phyloP scores from a whole-genome alignment of 2,329 filamentous ascomycete genomes.

The Fusarium coffeatum region DNA sequence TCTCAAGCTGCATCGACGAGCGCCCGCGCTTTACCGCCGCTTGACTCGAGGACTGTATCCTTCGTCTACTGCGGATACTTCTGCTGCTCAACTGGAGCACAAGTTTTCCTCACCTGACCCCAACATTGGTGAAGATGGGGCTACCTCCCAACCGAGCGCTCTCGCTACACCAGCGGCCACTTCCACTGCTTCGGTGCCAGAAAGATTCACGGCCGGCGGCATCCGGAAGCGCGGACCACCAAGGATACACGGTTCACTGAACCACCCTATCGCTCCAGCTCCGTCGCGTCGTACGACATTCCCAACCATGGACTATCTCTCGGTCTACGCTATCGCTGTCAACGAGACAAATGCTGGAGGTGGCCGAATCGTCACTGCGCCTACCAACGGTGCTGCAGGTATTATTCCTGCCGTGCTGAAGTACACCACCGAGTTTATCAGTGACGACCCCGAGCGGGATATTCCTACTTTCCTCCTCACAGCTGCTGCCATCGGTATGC shows the following conservation, averaged over 20 bases:
- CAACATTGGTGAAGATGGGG: conserved; percentile 16
- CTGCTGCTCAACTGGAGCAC: conserved; percentile 23
- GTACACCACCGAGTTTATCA: conserved; percentile 62
- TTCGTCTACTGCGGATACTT: conserved; percentile 35
- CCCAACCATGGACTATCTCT: conserved; percentile 63
- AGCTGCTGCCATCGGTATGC: conserved; percentile 63
- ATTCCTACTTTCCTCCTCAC: conserved; percentile 62
- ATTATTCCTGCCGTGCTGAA: conserved; percentile 64
- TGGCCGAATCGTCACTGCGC: conserved; percentile 63
- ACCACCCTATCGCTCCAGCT: conserved; percentile 60
- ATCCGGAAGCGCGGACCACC: conserved; percentile 49
- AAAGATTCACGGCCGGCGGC: conserved; percentile 8
- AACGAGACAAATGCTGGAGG: conserved; percentile 65
- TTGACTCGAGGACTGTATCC: conserved; percentile 61
- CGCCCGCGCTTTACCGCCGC: conserved; percentile 58
- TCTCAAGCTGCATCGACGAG: conserved; percentile 60
- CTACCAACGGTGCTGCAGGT: conserved; percentile 63
- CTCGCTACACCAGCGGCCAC: neutral
- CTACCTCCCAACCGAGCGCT: conserved; percentile 2
- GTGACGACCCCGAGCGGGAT: conserved; percentile 62
- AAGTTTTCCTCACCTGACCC: conserved; percentile 20
- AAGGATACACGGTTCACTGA: conserved; percentile 58
- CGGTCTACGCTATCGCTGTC: conserved; percentile 63
- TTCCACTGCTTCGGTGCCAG: conserved; percentile 4
- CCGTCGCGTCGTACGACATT: conserved; percentile 60